Evolutionary conservation across 257 asterid species (phyloP), one percentile per base, ranked within the genome.

Genomic region (Asclepias syriaca): DNA sequence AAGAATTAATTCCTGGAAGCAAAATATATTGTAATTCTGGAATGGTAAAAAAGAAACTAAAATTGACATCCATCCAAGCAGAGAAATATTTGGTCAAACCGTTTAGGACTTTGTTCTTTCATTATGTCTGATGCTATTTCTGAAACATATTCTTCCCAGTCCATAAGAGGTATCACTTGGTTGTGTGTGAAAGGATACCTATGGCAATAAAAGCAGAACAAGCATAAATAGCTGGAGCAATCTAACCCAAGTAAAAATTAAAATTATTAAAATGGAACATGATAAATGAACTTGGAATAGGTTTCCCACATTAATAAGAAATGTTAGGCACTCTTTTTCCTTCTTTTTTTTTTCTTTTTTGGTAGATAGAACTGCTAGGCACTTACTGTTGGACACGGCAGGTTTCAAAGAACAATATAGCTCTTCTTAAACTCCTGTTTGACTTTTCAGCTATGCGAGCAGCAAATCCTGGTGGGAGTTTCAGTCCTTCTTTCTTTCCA

Each of bases 61-160:
- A 72, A 55, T 43, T 50, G 43, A 24, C 19, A 61, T 40, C 18
- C 19, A 61, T 40, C 18, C 66, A 68, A 68, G 71, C 14, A 43
- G 10, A 57, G 74, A 24, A 24, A 64, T 74, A 22, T 57, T 67
- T 75, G 51, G 68, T 34, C 75, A 73, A 79, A 95, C 99, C 99
- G 73, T 88, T 92, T 95, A 46, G 99, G 99, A 79, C 91, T 91
- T 80, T 95, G 98, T 85, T 95, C 98, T 81, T 90, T 92, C 78
- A 95, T 82, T 69, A 95, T 92, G 88, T 88, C 93, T 77, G 93
- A 85, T 49, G 96, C 96, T 69, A 95, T 90, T 80, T 91, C 92
- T 69, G 97, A 81, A 76, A 95, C 87, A 78, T 88, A 95, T 85
- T 89, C 93, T 83, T 95, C 99, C 99, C 99, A 95, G 74, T 95